These are phyloP conservation scores for Anaeromyces robustus DNA, from an alignment of 192 early-diverging fungal species.

Conservation along the genomic window DNA sequence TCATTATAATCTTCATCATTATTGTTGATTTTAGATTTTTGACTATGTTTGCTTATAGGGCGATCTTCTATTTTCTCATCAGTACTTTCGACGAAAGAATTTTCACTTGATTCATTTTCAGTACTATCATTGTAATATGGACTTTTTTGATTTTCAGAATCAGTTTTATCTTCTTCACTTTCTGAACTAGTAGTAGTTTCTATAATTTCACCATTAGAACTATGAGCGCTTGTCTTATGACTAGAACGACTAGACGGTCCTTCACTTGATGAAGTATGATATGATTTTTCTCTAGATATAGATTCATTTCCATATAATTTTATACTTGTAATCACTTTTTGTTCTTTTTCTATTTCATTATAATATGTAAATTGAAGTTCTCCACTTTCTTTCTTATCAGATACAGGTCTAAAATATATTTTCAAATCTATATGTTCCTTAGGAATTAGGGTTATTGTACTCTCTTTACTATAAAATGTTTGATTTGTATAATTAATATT, in stretches of 20 bases:
- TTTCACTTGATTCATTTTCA: no score
- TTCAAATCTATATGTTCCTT: not conserved
- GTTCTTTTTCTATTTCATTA: not conserved
- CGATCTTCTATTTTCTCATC: no score
- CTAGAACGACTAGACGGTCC: no score
- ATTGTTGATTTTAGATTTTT: not conserved
- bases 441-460: not conserved
- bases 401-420: not conserved
- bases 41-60: no score
- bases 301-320: not conserved
- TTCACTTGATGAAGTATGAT: no score
- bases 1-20: not conserved
- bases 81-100: no score
- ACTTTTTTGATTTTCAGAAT: no score
- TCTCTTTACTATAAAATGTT: not conserved
- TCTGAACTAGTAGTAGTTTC: no score
- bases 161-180: no score
- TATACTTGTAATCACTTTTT: not conserved
- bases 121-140: no score
- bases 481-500: not conserved
- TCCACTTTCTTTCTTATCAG: not conserved
- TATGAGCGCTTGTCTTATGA: no score
- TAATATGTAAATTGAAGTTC: not conserved
- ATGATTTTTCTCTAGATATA: not conserved
- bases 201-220: no score